phyloP scores from a whole-genome alignment of 2,329 filamentous ascomycete genomes.

The Fusarium bulbicola region DNA sequence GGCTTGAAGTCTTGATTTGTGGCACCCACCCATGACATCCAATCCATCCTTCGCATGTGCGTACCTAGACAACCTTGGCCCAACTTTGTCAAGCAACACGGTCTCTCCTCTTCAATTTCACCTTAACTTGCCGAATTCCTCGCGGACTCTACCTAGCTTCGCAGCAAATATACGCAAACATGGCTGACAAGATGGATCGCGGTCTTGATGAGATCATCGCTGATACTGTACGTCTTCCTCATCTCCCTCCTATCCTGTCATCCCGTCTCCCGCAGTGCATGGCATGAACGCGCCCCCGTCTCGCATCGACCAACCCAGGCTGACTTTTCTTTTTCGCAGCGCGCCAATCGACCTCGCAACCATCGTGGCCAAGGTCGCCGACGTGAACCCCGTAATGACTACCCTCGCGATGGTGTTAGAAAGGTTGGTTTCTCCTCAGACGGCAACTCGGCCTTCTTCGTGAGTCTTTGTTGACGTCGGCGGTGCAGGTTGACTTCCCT shows the following conservation, averaged over 20 bases:
- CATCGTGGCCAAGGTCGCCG: constrained; percentile 49
- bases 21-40: constrained; percentile 17
- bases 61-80: neutral
- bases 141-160: neutral
- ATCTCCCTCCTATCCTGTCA: neutral
- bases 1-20: constrained; percentile 16
- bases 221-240: constrained; percentile 52
- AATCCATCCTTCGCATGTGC: neutral
- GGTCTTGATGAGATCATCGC: constrained; percentile 67
- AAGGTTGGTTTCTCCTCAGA: constrained; percentile 67
- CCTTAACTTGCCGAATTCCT: neutral
- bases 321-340: constrained; percentile 37
- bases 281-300: constrained; percentile 20
- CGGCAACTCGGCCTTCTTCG: neutral
- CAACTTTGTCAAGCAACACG: neutral
- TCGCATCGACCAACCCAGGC: constrained; percentile 20
- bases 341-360: constrained; percentile 48
- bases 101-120: neutral
- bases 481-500: constrained; percentile 49
- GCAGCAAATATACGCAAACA: constrained; percentile 34
- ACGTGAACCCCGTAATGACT: constrained; percentile 54
- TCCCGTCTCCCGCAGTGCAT: constrained; percentile 1
- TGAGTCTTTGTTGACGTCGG: constrained; percentile 31
- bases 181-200: constrained; percentile 60
- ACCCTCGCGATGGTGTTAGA: constrained; percentile 86